phyloP scores from a whole-genome alignment of 2,329 filamentous ascomycete genomes.

The Fusarium proliferatum region DNA sequence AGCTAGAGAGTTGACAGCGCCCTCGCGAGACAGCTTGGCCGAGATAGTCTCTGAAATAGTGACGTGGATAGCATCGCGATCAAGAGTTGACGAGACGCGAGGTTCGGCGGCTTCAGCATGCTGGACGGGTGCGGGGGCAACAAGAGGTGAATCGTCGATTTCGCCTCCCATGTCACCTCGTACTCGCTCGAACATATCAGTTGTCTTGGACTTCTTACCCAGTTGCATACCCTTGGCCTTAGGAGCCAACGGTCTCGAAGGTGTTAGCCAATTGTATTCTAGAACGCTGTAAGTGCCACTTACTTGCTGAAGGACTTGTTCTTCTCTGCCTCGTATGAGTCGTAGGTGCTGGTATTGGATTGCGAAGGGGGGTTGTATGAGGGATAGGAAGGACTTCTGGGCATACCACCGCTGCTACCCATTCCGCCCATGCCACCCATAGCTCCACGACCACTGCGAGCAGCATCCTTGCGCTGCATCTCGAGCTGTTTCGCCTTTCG shows the following conservation, averaged over 20 bases:
- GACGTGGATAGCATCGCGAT: conserved; percentile 88
- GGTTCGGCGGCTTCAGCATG: conserved; percentile 63
- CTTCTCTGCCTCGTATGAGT: conserved; percentile 96
- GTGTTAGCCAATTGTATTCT: conserved; percentile 12
- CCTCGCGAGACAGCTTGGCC: conserved; percentile 89
- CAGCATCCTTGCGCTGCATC: conserved; percentile 97
- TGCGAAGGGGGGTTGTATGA: conserved; percentile 86
- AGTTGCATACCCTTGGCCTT: conserved; percentile 99
- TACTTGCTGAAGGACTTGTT: conserved; percentile 90
- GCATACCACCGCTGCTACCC: conserved; percentile 58
- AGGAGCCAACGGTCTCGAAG: conserved; percentile 67
- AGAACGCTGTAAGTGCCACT: conserved; percentile 40
- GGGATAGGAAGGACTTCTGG: conserved; percentile 84
- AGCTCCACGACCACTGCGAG: conserved; percentile 69
- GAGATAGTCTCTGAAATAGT: conserved; percentile 91
- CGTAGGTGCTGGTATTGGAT: conserved; percentile 83
- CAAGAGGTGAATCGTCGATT: conserved; percentile 80
- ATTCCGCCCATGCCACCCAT: conserved; percentile 46
- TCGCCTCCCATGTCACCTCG: conserved; percentile 91
- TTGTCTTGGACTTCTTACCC: conserved; percentile 98
- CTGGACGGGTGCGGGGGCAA: conserved; percentile 65
- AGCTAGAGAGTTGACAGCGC: conserved; percentile 84
- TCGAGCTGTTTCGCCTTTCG: conserved; percentile 98
- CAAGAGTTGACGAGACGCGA: conserved; percentile 73
- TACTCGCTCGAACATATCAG: conserved; percentile 96